These are phyloP conservation scores for Phlyctochytrium arcticum DNA, from an alignment of 192 early-diverging fungal genomes.

Conservation along the genomic window DNA sequence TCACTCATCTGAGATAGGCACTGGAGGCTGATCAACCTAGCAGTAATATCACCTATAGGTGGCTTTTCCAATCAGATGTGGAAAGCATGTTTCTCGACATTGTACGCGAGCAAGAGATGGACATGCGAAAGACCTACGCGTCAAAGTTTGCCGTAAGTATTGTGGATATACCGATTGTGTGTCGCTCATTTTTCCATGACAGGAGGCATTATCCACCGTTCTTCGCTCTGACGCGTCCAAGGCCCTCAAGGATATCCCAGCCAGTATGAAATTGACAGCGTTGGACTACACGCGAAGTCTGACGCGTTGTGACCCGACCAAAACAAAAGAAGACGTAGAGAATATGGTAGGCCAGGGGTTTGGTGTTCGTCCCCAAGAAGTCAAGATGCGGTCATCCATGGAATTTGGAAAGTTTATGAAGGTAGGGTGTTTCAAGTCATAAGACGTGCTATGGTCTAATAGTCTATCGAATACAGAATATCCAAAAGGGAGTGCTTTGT, in stretches of 20 bases:
- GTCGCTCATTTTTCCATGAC: too few relatives aligned
- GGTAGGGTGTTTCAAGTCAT: too few relatives aligned
- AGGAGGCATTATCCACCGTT: too few relatives aligned
- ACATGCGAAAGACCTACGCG: slow-evolving; percentile 28
- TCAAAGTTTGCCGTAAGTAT: slow-evolving; percentile 17
- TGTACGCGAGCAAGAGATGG: slow-evolving; percentile 41
- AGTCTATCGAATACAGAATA: too few relatives aligned
- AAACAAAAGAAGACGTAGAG: slow-evolving; percentile 25
- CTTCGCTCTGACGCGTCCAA: too few relatives aligned
- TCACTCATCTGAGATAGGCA: slow-evolving; percentile 27
- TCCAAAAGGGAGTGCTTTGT: too few relatives aligned
- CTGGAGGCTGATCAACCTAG: slow-evolving; percentile 47
- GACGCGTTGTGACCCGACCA: slow-evolving; percentile 26
- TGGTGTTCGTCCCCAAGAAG: slow-evolving; percentile 2
- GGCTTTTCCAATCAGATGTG: slow-evolving; percentile 40
- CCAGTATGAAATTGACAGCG: too few relatives aligned
- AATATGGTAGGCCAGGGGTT: slow-evolving; percentile 29
- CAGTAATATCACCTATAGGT: slow-evolving; percentile 31
- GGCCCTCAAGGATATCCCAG: too few relatives aligned
- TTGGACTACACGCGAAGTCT: slow-evolving; percentile 25
- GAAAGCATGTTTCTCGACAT: slow-evolving; percentile 42
- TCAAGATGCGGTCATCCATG: slow-evolving; percentile 28
- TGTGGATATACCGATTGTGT: neutral
- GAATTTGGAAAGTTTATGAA: slow-evolving; percentile 28
- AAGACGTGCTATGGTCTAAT: too few relatives aligned